A percentile compares a stretch with the other conserved stretches of the same genome.
Conservation (phyloP, 371 early-diverging fungal species). For the Haplosporangium sp. region DNA sequence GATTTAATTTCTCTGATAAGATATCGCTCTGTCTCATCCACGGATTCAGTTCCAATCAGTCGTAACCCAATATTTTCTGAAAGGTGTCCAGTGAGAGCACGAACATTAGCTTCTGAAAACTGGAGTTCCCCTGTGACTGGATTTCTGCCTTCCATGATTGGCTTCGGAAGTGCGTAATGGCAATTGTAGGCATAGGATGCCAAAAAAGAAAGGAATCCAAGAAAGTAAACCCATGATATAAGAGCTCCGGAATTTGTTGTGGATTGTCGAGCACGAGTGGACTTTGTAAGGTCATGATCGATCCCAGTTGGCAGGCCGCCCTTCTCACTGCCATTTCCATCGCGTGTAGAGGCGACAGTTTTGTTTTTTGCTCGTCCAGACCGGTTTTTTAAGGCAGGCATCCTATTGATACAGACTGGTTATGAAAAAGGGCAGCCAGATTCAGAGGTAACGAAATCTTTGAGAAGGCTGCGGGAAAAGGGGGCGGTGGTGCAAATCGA, state of each 20-base stretch:
- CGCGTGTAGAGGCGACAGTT: too few relatives aligned
- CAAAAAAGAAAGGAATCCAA: conserved; percentile 1
- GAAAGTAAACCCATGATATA: conserved; percentile 2
- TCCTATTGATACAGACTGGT: too few relatives aligned
- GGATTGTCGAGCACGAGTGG: too few relatives aligned
- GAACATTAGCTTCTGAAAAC: conserved; percentile 71
- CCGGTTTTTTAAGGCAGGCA: too few relatives aligned
- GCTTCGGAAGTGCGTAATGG: conserved; percentile 14
- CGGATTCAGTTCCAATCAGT: conserved; percentile 48
- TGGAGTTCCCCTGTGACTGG: conserved; percentile 55
- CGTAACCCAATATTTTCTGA: conserved; percentile 69
- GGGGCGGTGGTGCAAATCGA: too few relatives aligned
- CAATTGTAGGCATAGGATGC: not conserved
- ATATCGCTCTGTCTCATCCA: conserved; percentile 29
- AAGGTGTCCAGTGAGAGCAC: conserved; percentile 61
- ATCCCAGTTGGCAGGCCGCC: too few relatives aligned
- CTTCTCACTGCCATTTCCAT: too few relatives aligned
- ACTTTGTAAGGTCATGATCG: too few relatives aligned
- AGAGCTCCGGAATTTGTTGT: not conserved
- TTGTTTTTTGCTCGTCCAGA: too few relatives aligned
- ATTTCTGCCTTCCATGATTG: conserved; percentile 16
- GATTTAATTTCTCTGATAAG: conserved; percentile 22
- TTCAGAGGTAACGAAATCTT: too few relatives aligned
- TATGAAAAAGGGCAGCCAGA: too few relatives aligned
- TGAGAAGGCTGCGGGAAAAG: too few relatives aligned